Evolutionary conservation across 345 rosid species (phyloP), one percentile per base, ranked within the genome.

Genomic region (Salix viminalis): DNA sequence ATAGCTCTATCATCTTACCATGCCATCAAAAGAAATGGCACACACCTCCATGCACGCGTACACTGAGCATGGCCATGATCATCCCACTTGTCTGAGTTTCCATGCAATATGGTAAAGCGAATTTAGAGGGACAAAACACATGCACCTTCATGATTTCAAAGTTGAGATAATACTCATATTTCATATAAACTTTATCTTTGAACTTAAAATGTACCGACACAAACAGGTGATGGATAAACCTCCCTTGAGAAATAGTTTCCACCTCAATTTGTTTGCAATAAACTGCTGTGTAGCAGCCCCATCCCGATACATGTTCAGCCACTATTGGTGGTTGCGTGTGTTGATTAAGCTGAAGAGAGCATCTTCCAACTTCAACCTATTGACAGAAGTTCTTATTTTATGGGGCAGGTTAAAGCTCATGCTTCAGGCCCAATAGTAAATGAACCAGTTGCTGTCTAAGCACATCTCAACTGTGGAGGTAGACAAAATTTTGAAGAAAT

Each of bases 371-470:
- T 65, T 77, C 73, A 77, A 78, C 79, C 76, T 74, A 41, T 79
- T 82, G 84, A 82, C 78, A 48, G 48, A 68, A 66, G 73, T 72
- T 71, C 50, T 84, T 71, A 65, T 58, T 36, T 54, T 74, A 48
- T 72, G 71, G 58, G 69, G 74, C 89, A 91, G 96, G 93, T 91
- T 71, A 69, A 80, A 41, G 85, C 78, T 66, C 86, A 81, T 69
- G 82, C 50, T 76, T 75, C 89, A 50, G 84, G 81, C 79, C 83
- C 86, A 74, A 86, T 82, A 85, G 87, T 80, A 85, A 86, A 88
- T 79, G 92, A 89, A 85, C 90, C 88, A 30, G 90, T 90, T 69
- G 89, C 92, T 58, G 93, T 75, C 75, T 91, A 84, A 83, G 75
- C 77, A 74, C 77, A 74, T 77, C 54, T 76, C 77, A 60, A 73